A percentile compares a stretch with the other conserved stretches of the same genome.
These are phyloP conservation scores for Fusarium kyushuense DNA, from an alignment of 2,329 filamentous ascomycete species.

Conservation along the genomic window DNA sequence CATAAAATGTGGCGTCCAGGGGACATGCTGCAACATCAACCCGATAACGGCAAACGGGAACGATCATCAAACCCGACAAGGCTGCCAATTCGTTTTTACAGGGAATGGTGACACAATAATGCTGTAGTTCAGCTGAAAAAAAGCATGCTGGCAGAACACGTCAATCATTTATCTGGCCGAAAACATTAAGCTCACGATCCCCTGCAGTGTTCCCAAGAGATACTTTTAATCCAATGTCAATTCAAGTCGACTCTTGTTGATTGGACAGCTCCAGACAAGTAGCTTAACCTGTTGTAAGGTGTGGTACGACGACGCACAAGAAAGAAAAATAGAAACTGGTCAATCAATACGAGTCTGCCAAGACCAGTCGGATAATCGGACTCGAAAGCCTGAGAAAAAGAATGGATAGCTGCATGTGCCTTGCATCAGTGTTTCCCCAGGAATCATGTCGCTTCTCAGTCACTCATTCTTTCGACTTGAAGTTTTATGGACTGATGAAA, in stretches of 20 bases:
- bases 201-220: neutral
- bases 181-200: constrained; percentile 11
- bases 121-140: constrained; percentile 6
- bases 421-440: neutral
- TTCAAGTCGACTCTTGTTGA: neutral
- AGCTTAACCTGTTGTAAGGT: neutral
- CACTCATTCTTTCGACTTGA: neutral
- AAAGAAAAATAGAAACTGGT: constrained; percentile 11
- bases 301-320: constrained; percentile 22
- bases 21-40: neutral
- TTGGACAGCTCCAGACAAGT: constrained; percentile 13
- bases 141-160: constrained; percentile 6
- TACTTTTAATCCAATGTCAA: neutral
- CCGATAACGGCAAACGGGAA: neutral
- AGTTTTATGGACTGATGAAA: neutral
- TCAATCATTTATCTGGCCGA: constrained; percentile 11
- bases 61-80: neutral
- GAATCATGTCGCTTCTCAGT: neutral
- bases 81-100: neutral
- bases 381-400: constrained; percentile 8
- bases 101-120: neutral
- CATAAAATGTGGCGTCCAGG: constrained; percentile 9
- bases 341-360: constrained; percentile 43
- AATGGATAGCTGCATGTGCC: constrained; percentile 8
- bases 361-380: constrained; percentile 21